Percentiles rank a stretch among this genome's conserved stretches.
Evolutionary conservation across 768 basidiomycete species (phyloP).

Genomic region (Amanita jacksonii): DNA sequence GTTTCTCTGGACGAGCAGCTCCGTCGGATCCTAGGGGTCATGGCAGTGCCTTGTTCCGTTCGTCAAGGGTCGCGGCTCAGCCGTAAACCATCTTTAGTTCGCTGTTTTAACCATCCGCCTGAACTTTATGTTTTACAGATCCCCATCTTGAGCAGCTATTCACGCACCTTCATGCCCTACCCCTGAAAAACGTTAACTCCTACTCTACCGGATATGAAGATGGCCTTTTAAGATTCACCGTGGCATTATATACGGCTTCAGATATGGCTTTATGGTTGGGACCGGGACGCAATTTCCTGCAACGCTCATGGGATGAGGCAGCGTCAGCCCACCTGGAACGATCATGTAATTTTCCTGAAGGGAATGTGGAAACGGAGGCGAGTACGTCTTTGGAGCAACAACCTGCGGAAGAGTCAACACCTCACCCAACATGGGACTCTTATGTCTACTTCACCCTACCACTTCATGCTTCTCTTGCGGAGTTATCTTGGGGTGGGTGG

Average conservation of each 20-base stretch:
- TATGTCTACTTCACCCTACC: constrained; percentile 34
- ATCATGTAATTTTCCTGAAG: neutral
- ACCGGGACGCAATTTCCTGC: constrained; percentile 47
- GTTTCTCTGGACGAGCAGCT: constrained; percentile 28
- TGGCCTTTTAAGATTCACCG: constrained; percentile 29
- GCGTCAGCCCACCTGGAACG: neutral
- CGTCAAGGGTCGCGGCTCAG: constrained; percentile 63
- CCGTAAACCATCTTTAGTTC: constrained; percentile 30
- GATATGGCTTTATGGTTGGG: constrained; percentile 43
- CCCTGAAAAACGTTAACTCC: constrained; percentile 11
- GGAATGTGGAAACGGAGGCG: neutral
- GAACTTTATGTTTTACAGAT: neutral
- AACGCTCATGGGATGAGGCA: constrained; percentile 32
- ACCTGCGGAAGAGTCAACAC: constrained; percentile 11
- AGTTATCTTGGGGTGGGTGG: constrained; percentile 71
- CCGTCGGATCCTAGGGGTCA: constrained; percentile 45
- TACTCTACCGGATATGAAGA: constrained; percentile 20
- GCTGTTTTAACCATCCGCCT: too few relatives aligned
- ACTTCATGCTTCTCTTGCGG: constrained; percentile 52
- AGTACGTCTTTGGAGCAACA: neutral
- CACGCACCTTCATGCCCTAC: neutral
- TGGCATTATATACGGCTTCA: constrained; percentile 29
- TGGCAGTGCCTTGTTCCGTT: constrained; percentile 48
- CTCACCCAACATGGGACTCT: constrained; percentile 5
- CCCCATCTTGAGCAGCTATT: constrained; percentile 3